Evolutionary conservation across 2,329 filamentous ascomycete species (phyloP).

Genomic region (Colletotrichum sp.): DNA sequence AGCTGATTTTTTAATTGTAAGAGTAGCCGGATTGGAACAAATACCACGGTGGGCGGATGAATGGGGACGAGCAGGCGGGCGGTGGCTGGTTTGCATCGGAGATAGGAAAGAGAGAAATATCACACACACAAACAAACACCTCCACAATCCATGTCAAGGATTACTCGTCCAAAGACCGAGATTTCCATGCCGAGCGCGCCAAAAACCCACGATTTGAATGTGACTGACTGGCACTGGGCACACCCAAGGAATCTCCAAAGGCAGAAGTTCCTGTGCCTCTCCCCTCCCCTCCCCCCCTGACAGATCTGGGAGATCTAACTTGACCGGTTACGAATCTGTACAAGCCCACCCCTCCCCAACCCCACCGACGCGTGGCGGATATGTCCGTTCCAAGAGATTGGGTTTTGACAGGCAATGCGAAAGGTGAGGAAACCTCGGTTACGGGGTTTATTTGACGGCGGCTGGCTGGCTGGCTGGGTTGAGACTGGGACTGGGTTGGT

Average conservation of each 20-base stretch:
- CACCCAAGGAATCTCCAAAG: not conserved
- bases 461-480: too few relatives aligned
- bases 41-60: not conserved
- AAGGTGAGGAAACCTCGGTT: not conserved
- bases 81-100: not conserved
- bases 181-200: not conserved
- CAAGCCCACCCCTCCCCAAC: not conserved
- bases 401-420: not conserved
- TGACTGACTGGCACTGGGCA: not conserved
- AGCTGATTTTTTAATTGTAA: slow-evolving; percentile 12
- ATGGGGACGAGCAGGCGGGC: not conserved
- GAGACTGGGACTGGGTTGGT: not conserved
- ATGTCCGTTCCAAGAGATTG: not conserved
- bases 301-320: not conserved
- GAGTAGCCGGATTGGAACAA: not conserved
- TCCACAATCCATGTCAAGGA: not conserved
- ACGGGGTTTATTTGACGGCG: not conserved
- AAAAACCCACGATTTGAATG: not conserved
- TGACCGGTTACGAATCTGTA: not conserved
- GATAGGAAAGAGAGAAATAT: not conserved
- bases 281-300: not conserved
- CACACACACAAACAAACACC: not conserved
- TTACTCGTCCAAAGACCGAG: not conserved
- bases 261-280: not conserved
- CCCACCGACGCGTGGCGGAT: not conserved